Evolutionary conservation across 192 early-diverging fungal genomes (phyloP).

Genomic region (Coemansia sp.): DNA sequence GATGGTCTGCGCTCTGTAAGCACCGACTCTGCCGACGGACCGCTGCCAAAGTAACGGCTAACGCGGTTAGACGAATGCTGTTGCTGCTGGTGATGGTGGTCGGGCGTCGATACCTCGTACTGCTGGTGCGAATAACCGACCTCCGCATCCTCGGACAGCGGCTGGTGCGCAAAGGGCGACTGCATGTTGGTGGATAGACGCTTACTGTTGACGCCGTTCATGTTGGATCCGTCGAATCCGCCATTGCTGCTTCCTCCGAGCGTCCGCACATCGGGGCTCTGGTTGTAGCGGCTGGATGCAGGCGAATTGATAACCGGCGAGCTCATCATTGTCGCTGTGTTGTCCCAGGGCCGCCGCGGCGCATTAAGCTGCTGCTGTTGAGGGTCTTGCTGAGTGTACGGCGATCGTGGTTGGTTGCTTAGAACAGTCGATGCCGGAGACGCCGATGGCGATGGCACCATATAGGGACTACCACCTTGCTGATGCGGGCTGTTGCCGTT

Average conservation of each 20-base stretch:
- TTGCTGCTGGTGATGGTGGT: slow-evolving; percentile 5
- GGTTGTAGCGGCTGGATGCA: slow-evolving; percentile 20
- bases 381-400: slow-evolving; percentile 10
- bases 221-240: neutral
- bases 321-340: slow-evolving; percentile 17
- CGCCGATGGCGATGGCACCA: slow-evolving; percentile 17
- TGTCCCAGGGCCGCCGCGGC: slow-evolving; percentile 42
- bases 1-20: slow-evolving; percentile 37
- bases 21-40: slow-evolving; percentile 15
- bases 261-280: slow-evolving; percentile 32
- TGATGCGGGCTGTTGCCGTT: neutral
- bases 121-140: slow-evolving; percentile 1
- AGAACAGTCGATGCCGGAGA: slow-evolving; percentile 43
- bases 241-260: neutral
- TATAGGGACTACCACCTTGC: neutral
- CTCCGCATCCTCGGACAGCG: slow-evolving; percentile 25
- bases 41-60: slow-evolving; percentile 31
- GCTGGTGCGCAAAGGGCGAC: slow-evolving; percentile 33
- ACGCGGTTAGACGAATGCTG: slow-evolving; percentile 28
- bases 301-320: slow-evolving; percentile 50
- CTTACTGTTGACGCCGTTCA: slow-evolving; percentile 13
- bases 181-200: slow-evolving; percentile 27
- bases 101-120: slow-evolving; percentile 4
- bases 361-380: slow-evolving; percentile 14
- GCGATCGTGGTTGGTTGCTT: slow-evolving; percentile 34